phyloP scores from a whole-genome alignment of 148 eudicot species.

The Cornus suecica region DNA sequence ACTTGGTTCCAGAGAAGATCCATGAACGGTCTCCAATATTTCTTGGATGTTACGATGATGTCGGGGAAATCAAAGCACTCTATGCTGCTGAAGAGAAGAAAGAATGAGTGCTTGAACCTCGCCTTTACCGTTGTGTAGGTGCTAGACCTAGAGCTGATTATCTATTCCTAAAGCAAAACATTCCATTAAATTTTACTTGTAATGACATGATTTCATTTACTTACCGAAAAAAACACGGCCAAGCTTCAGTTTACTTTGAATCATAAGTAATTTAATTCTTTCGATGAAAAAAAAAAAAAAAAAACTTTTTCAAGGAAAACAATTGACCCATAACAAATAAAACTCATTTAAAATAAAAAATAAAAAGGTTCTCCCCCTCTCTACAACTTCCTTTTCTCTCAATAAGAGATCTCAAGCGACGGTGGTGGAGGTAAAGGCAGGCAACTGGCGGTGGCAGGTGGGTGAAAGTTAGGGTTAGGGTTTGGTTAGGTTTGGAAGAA shows the following conservation, averaged over 20 bases:
- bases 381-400: no score
- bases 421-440: no score
- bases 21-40: conserved; percentile 94
- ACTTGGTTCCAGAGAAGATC: conserved; percentile 72
- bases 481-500: no score
- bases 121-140: conserved; percentile 4
- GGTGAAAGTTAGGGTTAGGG: no score
- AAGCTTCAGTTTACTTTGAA: no score
- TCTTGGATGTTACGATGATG: conserved; percentile 93
- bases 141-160: conserved; percentile 6
- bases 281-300: no score
- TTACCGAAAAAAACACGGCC: background rate
- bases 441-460: no score
- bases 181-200: conserved; percentile 9
- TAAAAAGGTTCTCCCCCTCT: no score
- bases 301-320: no score
- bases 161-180: conserved; percentile 13
- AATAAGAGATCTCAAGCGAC: no score
- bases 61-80: conserved; percentile 83
- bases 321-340: no score
- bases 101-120: conserved; percentile 7
- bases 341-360: no score
- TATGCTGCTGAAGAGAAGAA: conserved; percentile 66
- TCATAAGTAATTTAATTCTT: background rate
- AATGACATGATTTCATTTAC: conserved; percentile 17